Conservation (phyloP, 768 basidiomycete genomes). For the Leccinum imitatum region DNA sequence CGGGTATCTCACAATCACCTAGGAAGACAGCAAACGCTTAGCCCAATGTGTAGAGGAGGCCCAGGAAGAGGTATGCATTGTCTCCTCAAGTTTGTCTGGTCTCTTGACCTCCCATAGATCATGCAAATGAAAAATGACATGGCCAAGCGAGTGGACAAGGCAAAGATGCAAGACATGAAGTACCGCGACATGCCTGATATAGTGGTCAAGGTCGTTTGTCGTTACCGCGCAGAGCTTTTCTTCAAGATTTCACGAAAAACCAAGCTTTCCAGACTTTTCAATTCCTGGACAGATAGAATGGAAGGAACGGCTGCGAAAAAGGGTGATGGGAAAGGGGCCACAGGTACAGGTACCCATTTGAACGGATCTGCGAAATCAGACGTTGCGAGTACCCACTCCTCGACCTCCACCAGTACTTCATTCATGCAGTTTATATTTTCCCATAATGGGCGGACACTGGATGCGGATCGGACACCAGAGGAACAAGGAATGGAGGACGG, state of each 20-base stretch:
- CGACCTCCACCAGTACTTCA: conserved; percentile 38
- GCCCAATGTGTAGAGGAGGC: conserved; percentile 82
- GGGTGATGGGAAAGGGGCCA: conserved; percentile 33
- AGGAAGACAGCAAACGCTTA: conserved; percentile 86
- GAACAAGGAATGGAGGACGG: conserved; percentile 86
- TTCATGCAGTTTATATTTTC: conserved; percentile 84
- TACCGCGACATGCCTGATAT: conserved; percentile 88
- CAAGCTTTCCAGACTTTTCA: conserved; percentile 78
- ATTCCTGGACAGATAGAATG: conserved; percentile 90
- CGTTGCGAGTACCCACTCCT: conserved; percentile 45
- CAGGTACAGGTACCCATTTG: conserved; percentile 30
- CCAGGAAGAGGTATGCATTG: conserved; percentile 66
- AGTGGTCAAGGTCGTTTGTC: conserved; percentile 84
- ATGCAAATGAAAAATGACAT: conserved; percentile 81
- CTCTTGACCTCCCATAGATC: conserved; percentile 45
- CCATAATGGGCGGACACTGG: conserved; percentile 76
- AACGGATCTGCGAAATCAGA: conserved; percentile 55
- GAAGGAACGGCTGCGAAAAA: conserved; percentile 56
- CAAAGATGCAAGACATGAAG: conserved; percentile 75
- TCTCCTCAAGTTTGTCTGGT: neutral
- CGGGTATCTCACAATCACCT: conserved; percentile 23
- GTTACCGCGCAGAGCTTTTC: conserved; percentile 86
- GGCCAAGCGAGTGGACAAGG: conserved; percentile 76
- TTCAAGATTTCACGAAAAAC: conserved; percentile 93
- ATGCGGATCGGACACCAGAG: conserved; percentile 81